Evolutionary conservation across 2,329 filamentous ascomycete species (phyloP), one percentile per base, ranked within the genome.

Genomic region (Pseudogymnoascus sp.): DNA sequence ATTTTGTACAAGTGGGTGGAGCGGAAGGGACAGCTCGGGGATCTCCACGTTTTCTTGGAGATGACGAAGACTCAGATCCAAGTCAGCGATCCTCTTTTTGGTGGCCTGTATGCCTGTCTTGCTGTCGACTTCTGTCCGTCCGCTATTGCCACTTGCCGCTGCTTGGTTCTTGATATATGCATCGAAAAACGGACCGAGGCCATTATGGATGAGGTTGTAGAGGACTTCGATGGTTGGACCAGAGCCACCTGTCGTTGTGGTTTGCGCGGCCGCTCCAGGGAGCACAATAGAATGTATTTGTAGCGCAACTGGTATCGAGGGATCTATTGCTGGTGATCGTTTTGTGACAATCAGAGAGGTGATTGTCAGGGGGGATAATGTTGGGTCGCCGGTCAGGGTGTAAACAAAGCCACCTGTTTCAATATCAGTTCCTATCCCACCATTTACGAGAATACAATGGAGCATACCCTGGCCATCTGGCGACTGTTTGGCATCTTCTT

Each of bases 11-110:
- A 95, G 84, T 28, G 92, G 89, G 72, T 97, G 92, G 68, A 97
- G 88, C 10, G 90, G 87, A 66, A 99, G 79, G 16, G 90, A 89
- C 61, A 97, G 83, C 70, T 96, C 91, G 18, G 94, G 94, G 62
- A 99, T 97, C 75, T 99, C 95, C 63, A 96, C 92, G 76, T 99
- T 97, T 75, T 99, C 92, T 76, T 97, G 92, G 62, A 99, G 81
- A 72, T 99, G 93, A 64, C 92, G 82, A 71, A 99, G 79, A 69
- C 89, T 94, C 69, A 96, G 82, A 75, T 96, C 92, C 69, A 99
- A 78, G 75, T 99, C 95, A 60, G 93, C 94, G 75, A 97, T 88
- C 72, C 92, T 91, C 83, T 96, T 96, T 81, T 96, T 96, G 18
- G 94, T 93, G n/a, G 93, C 91, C 14, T 94, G 92, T 66, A 99